Evolutionary conservation across 257 asterid genomes (phyloP), one percentile per base, ranked within the genome.

Genomic region (Penstemon eatonii): DNA sequence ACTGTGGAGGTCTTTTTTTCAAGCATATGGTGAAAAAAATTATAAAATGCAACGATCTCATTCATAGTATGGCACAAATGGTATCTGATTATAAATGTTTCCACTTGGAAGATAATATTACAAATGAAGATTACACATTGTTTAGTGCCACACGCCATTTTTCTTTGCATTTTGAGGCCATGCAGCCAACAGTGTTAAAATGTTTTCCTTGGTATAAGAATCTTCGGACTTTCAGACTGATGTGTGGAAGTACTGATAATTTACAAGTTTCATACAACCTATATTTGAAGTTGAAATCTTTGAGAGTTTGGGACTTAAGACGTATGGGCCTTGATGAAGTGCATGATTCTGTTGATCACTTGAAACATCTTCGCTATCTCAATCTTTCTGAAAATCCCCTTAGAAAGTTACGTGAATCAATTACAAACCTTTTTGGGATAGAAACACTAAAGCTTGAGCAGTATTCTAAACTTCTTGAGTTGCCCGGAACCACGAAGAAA

Each of bases 281-380:
- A 43, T 75, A 82, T 38, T 12, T 54, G 49, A 79, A 76, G 42
- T 61, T 80, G 59, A 71, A 63, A 44, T 9, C 18, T 47, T 56
- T 78, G 71, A 80, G 86, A 66, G 86, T 80, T 12, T 6, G 78
- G 5, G 81, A 82, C 52, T 76, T 85, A 70, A 79, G 81, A 9
- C 12, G 62, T 25, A n/a, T 68, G 19, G 76, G 77, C 56, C 78
- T 85, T 62, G 43, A 8, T 38, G 80, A 72, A 39, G 45, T 85
- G 10, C 83, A 81, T 10, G 60, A 63, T 15, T 62, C 77, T 0
- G 51, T 80, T 70, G 72, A 11, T 2, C 12, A 43, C 65, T 65
- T 78, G 74, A 72, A 80, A 54, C 83, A 74, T 75, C 84, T 85
- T n/a, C 80, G 80, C 9, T 80, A 66, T 64, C 86, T 85, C 73